Evolutionary conservation across 345 rosid genomes (phyloP), one percentile per base, ranked within the genome.

Genomic region (Odontarrhena argentea): DNA sequence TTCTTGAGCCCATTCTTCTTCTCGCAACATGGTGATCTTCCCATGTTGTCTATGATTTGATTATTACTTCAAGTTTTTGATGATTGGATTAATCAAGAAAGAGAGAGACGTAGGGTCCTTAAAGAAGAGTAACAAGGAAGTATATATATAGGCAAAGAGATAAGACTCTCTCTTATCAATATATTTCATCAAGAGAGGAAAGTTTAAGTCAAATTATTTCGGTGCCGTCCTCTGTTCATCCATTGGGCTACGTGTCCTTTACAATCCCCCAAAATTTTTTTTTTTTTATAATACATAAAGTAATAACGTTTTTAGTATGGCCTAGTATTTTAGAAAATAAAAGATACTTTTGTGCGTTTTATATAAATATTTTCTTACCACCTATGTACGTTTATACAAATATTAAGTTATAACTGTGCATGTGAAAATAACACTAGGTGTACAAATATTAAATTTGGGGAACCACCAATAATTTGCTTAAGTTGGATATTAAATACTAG

Each of bases 221-320:
- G 98, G 98, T 83, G 84, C 98, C 96, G 95, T 78, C 96, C 95
- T 60, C 81, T 37, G 70, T 58, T 74, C 60, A 45, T 77, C 53
- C 24, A 43, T 13, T 55, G 60, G 68, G 79, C 85, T n/a, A 92
- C 98, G 88, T 92, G 98, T 87, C 85, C 83, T 6, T 62, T 22
- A 30, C n/a, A 35, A 13, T 54, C 45, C 44, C 52, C 42, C 51
- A 5, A 5, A n/a, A n/a, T n/a, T 41, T 10, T 11, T 45, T 69
- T 4, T 40, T 56, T 47, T 15, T 28, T 18, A 18, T 18, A 18
- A 18, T 18, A 28, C 5, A 28, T 4, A 28, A 28, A 28, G 32
- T 4, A 28, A 28, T 28, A 28, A 28, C 32, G 32, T 36, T 36
- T 36, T 36, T 36, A 36, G 40, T 36, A 36, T 36, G 4, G 8